These are phyloP conservation scores for Solanum virginianum DNA, from an alignment of 257 asterid genomes.

Conservation along the genomic window DNA sequence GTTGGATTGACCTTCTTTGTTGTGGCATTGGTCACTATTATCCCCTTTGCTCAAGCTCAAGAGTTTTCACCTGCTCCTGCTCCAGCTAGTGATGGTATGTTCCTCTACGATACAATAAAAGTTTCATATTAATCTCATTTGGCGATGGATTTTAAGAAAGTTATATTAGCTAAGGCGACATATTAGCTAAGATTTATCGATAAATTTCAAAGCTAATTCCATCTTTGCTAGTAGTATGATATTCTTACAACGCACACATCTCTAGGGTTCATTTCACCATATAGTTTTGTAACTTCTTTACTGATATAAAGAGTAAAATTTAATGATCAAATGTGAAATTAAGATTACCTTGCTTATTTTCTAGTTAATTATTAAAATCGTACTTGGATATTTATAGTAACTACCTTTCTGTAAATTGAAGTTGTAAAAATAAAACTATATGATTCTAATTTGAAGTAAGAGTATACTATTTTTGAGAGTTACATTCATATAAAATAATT, in stretches of 20 bases:
- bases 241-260: background rate
- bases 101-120: background rate
- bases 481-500: background rate
- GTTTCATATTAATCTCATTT: background rate
- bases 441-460: background rate
- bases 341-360: too few species aligned
- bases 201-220: background rate
- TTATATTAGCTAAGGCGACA: background rate
- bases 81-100: conserved; percentile 12
- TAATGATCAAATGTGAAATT: background rate
- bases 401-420: too few species aligned
- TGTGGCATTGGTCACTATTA: background rate
- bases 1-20: background rate
- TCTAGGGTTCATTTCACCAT: background rate
- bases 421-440: too few species aligned
- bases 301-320: background rate
- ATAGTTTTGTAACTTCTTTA: background rate
- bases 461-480: background rate
- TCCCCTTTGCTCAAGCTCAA: conserved; percentile 1
- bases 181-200: background rate
- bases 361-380: too few species aligned
- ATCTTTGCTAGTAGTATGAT: too few species aligned
- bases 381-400: too few species aligned
- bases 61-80: conserved; percentile 11
- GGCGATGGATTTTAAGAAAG: background rate